Conservation (phyloP, 2,329 filamentous ascomycete genomes). For the Aspergillus sp. region DNA sequence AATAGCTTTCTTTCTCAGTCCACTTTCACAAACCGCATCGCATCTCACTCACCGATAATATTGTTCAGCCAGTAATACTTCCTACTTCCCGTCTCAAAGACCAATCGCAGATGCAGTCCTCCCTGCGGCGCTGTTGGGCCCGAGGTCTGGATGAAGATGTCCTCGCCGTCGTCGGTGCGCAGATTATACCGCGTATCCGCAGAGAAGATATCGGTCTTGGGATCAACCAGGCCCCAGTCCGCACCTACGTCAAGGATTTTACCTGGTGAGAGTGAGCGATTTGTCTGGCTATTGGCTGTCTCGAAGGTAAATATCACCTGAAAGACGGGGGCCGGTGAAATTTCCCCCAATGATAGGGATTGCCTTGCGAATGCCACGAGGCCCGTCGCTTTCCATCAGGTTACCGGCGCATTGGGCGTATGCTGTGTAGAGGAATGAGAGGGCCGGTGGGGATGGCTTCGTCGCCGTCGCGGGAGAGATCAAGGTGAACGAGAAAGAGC, state of each 20-base stretch:
- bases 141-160: conserved; percentile 22
- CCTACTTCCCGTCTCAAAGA: conserved; percentile 22
- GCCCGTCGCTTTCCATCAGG: conserved; percentile 16
- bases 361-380: conserved; percentile 18
- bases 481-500: background rate
- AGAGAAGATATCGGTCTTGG: conserved; percentile 22
- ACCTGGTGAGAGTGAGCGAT: conserved; percentile 6
- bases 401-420: conserved; percentile 20
- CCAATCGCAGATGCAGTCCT: conserved; percentile 20
- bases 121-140: conserved; percentile 18
- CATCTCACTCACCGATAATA: conserved; percentile 19
- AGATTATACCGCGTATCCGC: conserved; percentile 28
- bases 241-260: conserved; percentile 24
- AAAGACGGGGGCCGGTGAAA: conserved; percentile 23
- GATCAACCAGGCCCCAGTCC: conserved; percentile 24
- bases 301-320: conserved; percentile 6
- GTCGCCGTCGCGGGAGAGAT: background rate
- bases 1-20: conserved; percentile 12
- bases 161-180: conserved; percentile 22
- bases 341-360: conserved; percentile 28
- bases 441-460: background rate
- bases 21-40: too few species aligned
- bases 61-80: conserved; percentile 30
- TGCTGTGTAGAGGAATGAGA: conserved; percentile 20
- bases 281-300: background rate